A percentile compares a stretch with the other conserved stretches of the same genome.
These are phyloP conservation scores for Acer negundo DNA, from an alignment of 345 rosid genomes.

Conservation along the genomic window DNA sequence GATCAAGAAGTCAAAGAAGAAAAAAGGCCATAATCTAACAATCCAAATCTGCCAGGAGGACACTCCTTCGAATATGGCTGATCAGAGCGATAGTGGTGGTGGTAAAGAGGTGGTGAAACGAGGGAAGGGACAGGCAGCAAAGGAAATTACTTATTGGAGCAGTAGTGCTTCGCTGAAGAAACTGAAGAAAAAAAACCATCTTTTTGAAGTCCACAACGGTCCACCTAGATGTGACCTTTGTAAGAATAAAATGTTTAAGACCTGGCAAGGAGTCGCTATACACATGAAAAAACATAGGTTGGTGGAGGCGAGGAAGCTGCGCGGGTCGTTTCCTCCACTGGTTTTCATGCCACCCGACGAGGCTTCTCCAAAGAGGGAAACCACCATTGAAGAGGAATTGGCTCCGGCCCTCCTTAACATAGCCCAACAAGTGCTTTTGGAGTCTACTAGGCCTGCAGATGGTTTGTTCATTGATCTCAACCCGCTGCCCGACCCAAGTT, in stretches of 20 bases:
- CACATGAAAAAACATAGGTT: constrained; percentile 37
- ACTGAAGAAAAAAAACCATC: background rate
- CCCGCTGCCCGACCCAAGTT: too few relatives aligned
- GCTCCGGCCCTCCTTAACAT: background rate
- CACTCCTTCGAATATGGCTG: too few relatives aligned
- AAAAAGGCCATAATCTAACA: too few relatives aligned
- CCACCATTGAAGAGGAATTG: background rate
- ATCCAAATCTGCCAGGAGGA: too few relatives aligned
- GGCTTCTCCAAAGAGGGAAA: background rate
- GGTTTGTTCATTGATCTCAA: too few relatives aligned
- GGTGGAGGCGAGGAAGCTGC: constrained; percentile 7
- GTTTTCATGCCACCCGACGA: constrained; percentile 13
- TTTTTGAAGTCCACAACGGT: constrained; percentile 22
- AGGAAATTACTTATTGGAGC: background rate
- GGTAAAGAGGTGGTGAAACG: too few relatives aligned
- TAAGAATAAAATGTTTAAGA: constrained; percentile 11
- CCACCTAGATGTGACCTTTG: constrained; percentile 28
- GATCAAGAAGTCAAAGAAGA: too few relatives aligned
- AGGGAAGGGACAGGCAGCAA: background rate
- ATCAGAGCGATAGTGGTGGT: too few relatives aligned
- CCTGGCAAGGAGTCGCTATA: constrained; percentile 42
- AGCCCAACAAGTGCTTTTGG: background rate
- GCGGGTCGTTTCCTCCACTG: constrained; percentile 37
- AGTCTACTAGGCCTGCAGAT: too few relatives aligned
- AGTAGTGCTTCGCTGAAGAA: background rate